Conservation (phyloP, 306 rosid genomes). For the Phaseolus lunatus region DNA sequence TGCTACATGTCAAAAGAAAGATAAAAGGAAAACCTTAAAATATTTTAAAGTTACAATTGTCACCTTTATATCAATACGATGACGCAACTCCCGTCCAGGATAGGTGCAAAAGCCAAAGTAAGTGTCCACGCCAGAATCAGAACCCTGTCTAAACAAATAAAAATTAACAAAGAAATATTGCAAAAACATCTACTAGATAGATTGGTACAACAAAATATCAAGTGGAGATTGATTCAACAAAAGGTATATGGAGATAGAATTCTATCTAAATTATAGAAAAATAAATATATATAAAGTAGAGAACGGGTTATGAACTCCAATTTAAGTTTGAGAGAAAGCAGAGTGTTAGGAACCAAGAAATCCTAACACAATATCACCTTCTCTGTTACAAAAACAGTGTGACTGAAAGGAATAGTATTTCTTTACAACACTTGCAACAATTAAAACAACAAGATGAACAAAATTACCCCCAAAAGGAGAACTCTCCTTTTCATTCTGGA, state of each 20-base stretch:
- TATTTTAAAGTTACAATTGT: background rate
- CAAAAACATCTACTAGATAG: slow-evolving; percentile 25
- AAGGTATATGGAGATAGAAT: slow-evolving; percentile 2
- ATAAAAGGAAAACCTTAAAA: background rate
- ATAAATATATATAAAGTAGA: slow-evolving; percentile 10
- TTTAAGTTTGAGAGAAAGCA: too few species aligned
- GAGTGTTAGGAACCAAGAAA: too few species aligned
- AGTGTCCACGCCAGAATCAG: slow-evolving; percentile 90
- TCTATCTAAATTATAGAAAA: slow-evolving; percentile 10
- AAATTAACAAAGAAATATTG: slow-evolving; percentile 29
- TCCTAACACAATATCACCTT: too few species aligned
- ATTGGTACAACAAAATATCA: slow-evolving; percentile 1
- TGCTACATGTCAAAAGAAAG: background rate
- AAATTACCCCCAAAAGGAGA: too few species aligned
- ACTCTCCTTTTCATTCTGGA: too few species aligned
- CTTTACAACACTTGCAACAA: too few species aligned
- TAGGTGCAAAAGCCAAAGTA: slow-evolving; percentile 92
- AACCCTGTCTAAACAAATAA: slow-evolving; percentile 59
- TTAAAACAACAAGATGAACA: too few species aligned
- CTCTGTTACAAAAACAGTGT: too few species aligned
- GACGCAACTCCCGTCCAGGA: slow-evolving; percentile 87
- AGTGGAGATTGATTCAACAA: background rate
- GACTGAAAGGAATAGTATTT: too few species aligned
- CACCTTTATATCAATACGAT: slow-evolving; percentile 93
- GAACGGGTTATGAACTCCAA: background rate